These are phyloP conservation scores for Fusarium pseudograminearum DNA, from an alignment of 2,329 filamentous ascomycete genomes.

Conservation along the genomic window DNA sequence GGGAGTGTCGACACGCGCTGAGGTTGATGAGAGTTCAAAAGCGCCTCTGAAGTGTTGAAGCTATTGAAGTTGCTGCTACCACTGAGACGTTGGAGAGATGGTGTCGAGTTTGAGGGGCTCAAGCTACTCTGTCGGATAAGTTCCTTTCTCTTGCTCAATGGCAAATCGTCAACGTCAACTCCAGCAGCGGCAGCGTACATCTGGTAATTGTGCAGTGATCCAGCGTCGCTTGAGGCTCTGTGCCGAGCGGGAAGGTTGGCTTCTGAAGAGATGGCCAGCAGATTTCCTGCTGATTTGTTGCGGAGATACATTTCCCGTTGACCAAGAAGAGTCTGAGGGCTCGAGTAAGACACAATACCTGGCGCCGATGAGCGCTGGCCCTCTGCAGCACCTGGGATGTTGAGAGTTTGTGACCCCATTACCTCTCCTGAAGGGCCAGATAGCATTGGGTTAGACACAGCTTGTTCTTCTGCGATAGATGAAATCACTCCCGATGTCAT, in stretches of 20 bases:
- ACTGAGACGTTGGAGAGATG: slow-evolving; percentile 40
- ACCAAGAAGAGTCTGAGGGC: slow-evolving; percentile 67
- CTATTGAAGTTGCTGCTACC: slow-evolving; percentile 51
- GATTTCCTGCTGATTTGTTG: slow-evolving; percentile 61
- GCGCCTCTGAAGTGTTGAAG: slow-evolving; percentile 37
- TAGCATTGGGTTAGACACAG: slow-evolving; percentile 19
- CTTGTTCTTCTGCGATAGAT: slow-evolving; percentile 60
- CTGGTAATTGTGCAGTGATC: slow-evolving; percentile 55
- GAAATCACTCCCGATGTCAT: slow-evolving; percentile 51
- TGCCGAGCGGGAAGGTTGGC: slow-evolving; percentile 46
- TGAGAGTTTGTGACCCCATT: slow-evolving; percentile 24
- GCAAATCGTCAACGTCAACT: slow-evolving; percentile 74
- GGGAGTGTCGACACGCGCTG: slow-evolving; percentile 60
- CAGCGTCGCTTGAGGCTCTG: slow-evolving; percentile 56
- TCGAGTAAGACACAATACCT: slow-evolving; percentile 63
- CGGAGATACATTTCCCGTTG: slow-evolving; percentile 67
- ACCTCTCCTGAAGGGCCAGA: slow-evolving; percentile 36
- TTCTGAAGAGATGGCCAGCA: slow-evolving; percentile 49
- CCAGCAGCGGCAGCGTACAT: slow-evolving; percentile 48
- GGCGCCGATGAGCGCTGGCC: slow-evolving; percentile 52
- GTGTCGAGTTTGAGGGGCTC: slow-evolving; percentile 48
- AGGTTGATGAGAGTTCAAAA: slow-evolving; percentile 68
- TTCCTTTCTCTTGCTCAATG: slow-evolving; percentile 74
- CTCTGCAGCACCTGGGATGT: slow-evolving; percentile 42
- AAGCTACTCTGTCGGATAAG: slow-evolving; percentile 68